Evolutionary conservation across 2,329 filamentous ascomycete genomes (phyloP).

Genomic region (Cryphonectria parasitica): DNA sequence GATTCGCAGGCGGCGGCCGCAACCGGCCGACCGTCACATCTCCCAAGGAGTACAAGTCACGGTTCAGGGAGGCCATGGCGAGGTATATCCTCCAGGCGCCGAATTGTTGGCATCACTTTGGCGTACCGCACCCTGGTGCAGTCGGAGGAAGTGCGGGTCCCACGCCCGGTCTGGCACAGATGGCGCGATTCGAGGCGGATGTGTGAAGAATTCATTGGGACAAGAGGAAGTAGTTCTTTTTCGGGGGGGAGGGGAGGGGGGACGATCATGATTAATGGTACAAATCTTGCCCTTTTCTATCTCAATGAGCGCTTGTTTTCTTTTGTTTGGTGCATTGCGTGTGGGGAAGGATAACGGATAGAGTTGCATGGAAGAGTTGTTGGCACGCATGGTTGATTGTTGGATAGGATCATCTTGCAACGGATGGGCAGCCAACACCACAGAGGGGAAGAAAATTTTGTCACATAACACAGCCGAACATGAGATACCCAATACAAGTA

Average conservation of each 20-base stretch:
- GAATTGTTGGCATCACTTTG: slow-evolving; percentile 76
- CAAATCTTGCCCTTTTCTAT: background rate
- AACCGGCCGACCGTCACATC: slow-evolving; percentile 94
- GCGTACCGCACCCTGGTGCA: slow-evolving; percentile 35
- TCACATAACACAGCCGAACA: background rate
- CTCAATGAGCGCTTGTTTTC: background rate
- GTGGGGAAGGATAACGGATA: background rate
- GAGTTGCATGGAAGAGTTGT: background rate
- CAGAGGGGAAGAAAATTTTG: background rate
- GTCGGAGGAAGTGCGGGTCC: slow-evolving; percentile 2
- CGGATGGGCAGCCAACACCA: background rate
- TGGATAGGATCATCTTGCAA: slow-evolving; percentile 4
- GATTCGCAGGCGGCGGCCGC: slow-evolving; percentile 74
- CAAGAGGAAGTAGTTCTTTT: background rate
- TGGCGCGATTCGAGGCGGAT: slow-evolving; percentile 14
- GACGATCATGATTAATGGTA: background rate
- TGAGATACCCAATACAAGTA: background rate
- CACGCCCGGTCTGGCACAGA: slow-evolving; percentile 9
- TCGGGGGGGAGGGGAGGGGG: background rate
- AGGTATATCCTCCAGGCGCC: slow-evolving; percentile 75
- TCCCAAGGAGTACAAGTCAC: slow-evolving; percentile 95
- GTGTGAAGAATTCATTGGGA: background rate
- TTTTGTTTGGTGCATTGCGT: background rate
- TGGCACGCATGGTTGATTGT: slow-evolving; percentile 3
- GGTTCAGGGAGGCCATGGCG: slow-evolving; percentile 96